Evolutionary conservation across 805 yeast species (phyloP), one percentile per base, ranked within the genome.

Genomic region (Yarrowia deformans): DNA sequence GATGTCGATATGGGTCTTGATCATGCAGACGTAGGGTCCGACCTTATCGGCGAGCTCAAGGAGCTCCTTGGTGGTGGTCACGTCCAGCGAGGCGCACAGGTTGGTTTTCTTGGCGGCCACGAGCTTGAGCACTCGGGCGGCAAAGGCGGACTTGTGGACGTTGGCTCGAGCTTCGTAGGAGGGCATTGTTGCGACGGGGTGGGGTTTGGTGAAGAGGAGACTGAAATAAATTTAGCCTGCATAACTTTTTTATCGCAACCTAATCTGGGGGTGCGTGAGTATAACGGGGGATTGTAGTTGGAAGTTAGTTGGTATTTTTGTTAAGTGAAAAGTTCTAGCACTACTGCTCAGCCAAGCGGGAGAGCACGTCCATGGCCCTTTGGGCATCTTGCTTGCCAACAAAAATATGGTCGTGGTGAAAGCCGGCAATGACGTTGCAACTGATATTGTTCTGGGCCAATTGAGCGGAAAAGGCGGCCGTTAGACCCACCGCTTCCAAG

Each of bases 1-100:
- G 70, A 94, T 91, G 78, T 95, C 99, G 69, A 95, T 88, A 77
- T 95, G 99, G 5, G 98, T 93, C 81, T 95, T 95, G 60, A 93
- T 91, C 58, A 95, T 81, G 79, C 97, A 93, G 69, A 95, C 90
- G 77, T 86, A 88, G 5, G 99, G 98, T 6, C 98, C 99, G 61
- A 95, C 82, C 69, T 83, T 83, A 69, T 94, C 98, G 23, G 90
- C 84, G 66, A 94, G 83, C 0, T 76, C 75, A 58, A 95, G 82
- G 63, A 95, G 84, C 76, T 95, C 97, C 7, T 77, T 77, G 5
- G 97, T 93, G 43, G 90, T 87, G 70, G 87, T 85, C 32, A 95
- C 96, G 78, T 95, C 99, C 14, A 94, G 86, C 10, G 98, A 93
- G 12, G 98, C 98, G 82, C 98, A 95, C 69, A 95, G 83, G 75